Conservation (phyloP, 2,329 filamentous ascomycete genomes). For the Diplodia corticola region DNA sequence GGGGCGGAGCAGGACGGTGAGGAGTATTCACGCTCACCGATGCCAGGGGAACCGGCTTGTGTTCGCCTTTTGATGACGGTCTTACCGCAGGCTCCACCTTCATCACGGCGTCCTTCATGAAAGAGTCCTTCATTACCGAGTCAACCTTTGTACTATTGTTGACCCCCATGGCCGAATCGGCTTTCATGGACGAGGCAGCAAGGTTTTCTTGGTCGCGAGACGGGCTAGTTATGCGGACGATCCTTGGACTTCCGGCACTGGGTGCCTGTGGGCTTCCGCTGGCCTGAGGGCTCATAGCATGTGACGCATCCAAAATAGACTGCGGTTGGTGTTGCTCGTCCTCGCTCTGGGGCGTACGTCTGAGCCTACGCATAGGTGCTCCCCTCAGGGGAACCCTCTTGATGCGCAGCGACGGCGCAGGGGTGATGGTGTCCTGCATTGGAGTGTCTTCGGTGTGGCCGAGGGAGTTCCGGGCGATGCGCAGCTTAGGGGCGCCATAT, state of each 20-base stretch:
- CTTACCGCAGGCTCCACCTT: slow-evolving; percentile 25
- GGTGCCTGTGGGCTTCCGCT: neutral
- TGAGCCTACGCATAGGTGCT: slow-evolving; percentile 41
- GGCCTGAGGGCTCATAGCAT: slow-evolving; percentile 34
- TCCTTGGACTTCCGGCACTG: slow-evolving; percentile 12
- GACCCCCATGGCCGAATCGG: slow-evolving; percentile 15
- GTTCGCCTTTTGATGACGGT: slow-evolving; percentile 16
- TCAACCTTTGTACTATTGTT: slow-evolving; percentile 24
- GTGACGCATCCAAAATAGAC: neutral
- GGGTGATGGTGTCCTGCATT: slow-evolving; percentile 33
- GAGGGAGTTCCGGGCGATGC: slow-evolving; percentile 39
- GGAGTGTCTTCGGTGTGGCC: slow-evolving; percentile 38
- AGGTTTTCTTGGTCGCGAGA: slow-evolving; percentile 79
- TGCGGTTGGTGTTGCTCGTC: slow-evolving; percentile 11
- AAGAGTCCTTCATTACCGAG: slow-evolving; percentile 22
- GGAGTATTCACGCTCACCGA: slow-evolving; percentile 69
- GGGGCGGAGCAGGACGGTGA: slow-evolving; percentile 67
- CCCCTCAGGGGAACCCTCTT: slow-evolving; percentile 42
- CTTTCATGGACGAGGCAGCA: slow-evolving; percentile 45
- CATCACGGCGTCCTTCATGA: slow-evolving; percentile 34
- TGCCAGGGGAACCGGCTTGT: slow-evolving; percentile 53
- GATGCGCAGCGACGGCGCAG: slow-evolving; percentile 43
- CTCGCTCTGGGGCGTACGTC: slow-evolving; percentile 37
- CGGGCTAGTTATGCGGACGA: slow-evolving; percentile 50
- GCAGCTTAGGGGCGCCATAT: slow-evolving; percentile 34